phyloP scores from a whole-genome alignment of 2,329 filamentous ascomycete species.

The Biscogniauxia marginata region DNA sequence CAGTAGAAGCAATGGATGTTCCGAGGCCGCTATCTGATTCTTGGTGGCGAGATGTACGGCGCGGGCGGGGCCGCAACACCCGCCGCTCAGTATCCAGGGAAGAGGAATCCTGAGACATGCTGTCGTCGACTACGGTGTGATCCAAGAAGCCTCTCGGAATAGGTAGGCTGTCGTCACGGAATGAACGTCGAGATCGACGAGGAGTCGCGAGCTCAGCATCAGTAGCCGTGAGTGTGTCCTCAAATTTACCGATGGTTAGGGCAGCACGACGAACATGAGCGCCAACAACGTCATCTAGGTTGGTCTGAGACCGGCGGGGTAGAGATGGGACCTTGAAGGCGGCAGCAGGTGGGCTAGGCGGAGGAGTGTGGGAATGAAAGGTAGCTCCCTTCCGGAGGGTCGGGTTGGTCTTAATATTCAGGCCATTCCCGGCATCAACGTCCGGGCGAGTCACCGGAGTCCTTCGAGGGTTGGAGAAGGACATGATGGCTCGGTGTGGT shows the following conservation, averaged over 20 bases:
- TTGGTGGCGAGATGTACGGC: conserved; percentile 62
- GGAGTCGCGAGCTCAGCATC: conserved; percentile 39
- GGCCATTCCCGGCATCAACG: conserved; percentile 39
- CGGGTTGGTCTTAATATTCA: conserved; percentile 54
- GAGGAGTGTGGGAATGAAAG: conserved; percentile 54
- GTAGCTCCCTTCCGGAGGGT: conserved; percentile 70
- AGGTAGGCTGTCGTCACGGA: conserved; percentile 57
- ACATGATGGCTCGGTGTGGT: conserved; percentile 40
- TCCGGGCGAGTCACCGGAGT: conserved; percentile 43
- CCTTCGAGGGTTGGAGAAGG: conserved; percentile 48
- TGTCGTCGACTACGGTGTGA: conserved; percentile 51
- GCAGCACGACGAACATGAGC: conserved; percentile 68
- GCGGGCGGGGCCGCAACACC: conserved; percentile 52
- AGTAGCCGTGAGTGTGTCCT: conserved; percentile 56
- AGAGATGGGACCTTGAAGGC: conserved; percentile 49
- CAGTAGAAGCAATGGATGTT: conserved; percentile 69
- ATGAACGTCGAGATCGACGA: conserved; percentile 39
- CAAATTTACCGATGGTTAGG: conserved; percentile 63
- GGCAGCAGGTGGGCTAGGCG: conserved; percentile 35
- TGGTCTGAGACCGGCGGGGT: conserved; percentile 68
- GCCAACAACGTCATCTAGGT: conserved; percentile 69
- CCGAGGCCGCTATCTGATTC: conserved; percentile 87
- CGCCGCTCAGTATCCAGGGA: conserved; percentile 43
- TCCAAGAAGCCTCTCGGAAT: conserved; percentile 60
- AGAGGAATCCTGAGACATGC: conserved; percentile 41